Evolutionary conservation across 2,329 filamentous ascomycete species (phyloP), one percentile per base, ranked within the genome.

Genomic region (Huntiella omanensis): DNA sequence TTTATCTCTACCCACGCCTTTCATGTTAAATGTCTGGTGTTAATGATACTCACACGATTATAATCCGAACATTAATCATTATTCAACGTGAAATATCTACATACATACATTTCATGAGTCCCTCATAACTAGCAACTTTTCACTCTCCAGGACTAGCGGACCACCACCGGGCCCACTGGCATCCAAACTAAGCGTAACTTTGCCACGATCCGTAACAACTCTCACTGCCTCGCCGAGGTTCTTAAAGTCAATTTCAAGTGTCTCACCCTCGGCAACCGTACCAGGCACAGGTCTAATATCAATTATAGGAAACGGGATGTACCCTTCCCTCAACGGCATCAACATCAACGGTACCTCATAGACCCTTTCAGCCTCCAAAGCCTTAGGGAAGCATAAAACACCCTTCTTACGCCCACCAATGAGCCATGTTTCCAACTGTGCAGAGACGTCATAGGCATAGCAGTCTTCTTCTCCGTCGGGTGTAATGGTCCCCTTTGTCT

Each of bases 401-500:
- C 80, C 83, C 52, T 83, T 81, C 42, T 83, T 72, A 38, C 80
- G 75, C 0, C 87, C 88, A 16, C 85, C 87, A 3, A 96, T 65
- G 1, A 95, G 72, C 88, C 88, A 96, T 0, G 74, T 70, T 35
- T 88, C 85, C 2, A 72, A 64, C 12, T 77, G 74, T 1, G 80
- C 79, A 11, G 76, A 75, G 16, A 96, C 68, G 53, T 94, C 87
- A 60, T 91, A 92, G 53, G 79, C 76, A 56, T 93, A 93, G 51
- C 77, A 64, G 12, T 50, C 34, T 33, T 49, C 11, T 52, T 45
- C 34, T 57, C 57, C 12, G 34, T 15, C 12, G 12, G 32, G n/a
- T 16, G 8, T 28, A 6, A 19, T 34, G 5, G 15, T 17, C 32
- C 13, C 12, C 34, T 55, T 45, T 3, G 19, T n/a, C 22, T 10